These are phyloP conservation scores for Ophiostoma triangulosporum DNA, from an alignment of 2,329 filamentous ascomycete genomes.

Conservation along the genomic window DNA sequence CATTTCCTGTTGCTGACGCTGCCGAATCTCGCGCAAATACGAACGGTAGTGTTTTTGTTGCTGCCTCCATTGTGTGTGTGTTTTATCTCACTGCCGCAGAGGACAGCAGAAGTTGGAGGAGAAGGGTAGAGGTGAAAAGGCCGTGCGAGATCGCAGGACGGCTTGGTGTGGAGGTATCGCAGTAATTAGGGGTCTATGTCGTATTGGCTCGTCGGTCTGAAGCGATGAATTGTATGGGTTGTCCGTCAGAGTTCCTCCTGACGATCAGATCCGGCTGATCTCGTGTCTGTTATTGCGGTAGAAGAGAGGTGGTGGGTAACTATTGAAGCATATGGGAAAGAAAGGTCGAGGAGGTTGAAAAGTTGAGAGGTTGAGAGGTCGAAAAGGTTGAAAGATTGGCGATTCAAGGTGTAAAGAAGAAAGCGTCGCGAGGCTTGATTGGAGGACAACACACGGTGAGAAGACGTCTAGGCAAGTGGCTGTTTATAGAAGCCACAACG, in stretches of 20 bases:
- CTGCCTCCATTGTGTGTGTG: constrained; percentile 11
- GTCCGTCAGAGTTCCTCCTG: not conserved
- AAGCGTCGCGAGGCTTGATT: not conserved
- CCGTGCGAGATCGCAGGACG: constrained; percentile 2
- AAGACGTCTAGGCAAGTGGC: not conserved
- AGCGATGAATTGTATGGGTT: not conserved
- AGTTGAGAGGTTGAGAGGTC: too few relatives aligned
- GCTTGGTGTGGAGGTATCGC: not conserved
- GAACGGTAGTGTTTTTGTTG: constrained; percentile 7
- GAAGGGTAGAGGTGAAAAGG: not conserved
- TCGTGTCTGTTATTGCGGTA: not conserved
- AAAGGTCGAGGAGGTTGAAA: too few relatives aligned
- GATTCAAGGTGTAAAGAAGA: not conserved
- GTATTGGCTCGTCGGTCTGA: not conserved
- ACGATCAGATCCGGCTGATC: constrained; percentile 3
- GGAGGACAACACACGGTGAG: too few relatives aligned
- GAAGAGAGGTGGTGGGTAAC: not conserved
- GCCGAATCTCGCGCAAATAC: constrained; percentile 8
- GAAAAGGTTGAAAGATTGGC: not conserved
- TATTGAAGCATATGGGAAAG: too few relatives aligned
- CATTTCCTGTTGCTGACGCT: not conserved
- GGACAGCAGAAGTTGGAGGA: not conserved
- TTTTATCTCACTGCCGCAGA: not conserved
- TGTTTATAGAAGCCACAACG: not conserved
- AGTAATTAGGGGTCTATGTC: not conserved